phyloP scores from a whole-genome alignment of 768 basidiomycete species.

The Lepiota brunneoincarnata region DNA sequence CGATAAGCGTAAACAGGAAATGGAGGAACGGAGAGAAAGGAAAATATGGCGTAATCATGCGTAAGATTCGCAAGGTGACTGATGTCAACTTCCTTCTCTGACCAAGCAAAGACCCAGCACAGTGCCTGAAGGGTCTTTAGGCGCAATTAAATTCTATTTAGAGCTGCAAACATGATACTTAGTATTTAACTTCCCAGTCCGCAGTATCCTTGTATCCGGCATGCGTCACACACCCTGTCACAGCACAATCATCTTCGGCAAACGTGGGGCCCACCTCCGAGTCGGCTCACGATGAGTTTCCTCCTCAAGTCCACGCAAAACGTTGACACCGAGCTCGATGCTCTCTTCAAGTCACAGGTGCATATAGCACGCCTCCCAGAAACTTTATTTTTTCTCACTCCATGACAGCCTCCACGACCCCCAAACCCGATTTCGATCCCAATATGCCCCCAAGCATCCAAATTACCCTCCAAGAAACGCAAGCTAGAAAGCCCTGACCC shows the following conservation, averaged over 20 bases:
- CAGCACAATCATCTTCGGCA: neutral
- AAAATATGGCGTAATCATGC: neutral
- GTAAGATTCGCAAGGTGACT: neutral
- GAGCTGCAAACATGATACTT: no score
- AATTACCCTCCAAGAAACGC: conserved; percentile 24
- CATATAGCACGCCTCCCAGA: conserved; percentile 23
- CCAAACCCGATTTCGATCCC: conserved; percentile 15
- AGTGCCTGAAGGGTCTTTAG: neutral
- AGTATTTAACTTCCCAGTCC: no score
- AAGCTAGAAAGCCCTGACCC: conserved; percentile 25
- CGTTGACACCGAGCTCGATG: conserved; percentile 62
- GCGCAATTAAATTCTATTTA: neutral
- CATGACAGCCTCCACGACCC: conserved; percentile 19
- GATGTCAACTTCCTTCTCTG: neutral
- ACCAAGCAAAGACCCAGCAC: neutral
- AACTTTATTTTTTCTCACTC: conserved; percentile 10
- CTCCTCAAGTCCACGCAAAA: conserved; percentile 39
- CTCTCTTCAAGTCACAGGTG: conserved; percentile 56
- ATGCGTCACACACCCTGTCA: neutral
- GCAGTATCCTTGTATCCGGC: no score
- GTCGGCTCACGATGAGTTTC: conserved; percentile 45
- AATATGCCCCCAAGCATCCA: no score
- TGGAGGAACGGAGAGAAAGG: neutral
- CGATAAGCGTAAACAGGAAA: neutral
- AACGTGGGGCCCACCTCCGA: no score